phyloP scores from a whole-genome alignment of 805 yeast species.

The Hemisphaericaspora nanyangensis region DNA sequence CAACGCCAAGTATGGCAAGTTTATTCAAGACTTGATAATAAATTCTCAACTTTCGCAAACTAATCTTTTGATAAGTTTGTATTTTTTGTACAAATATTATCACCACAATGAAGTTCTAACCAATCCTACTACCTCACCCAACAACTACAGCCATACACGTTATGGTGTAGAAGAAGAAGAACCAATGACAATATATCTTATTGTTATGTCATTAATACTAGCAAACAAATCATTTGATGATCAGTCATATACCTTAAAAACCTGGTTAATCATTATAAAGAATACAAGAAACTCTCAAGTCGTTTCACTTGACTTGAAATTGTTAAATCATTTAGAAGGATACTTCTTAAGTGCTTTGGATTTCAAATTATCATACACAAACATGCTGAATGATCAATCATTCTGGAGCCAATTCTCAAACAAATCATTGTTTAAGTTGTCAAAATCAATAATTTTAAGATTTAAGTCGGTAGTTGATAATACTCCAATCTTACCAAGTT shows the following conservation, averaged over 20 bases:
- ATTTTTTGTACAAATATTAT: slow-evolving; percentile 21
- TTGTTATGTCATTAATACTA: slow-evolving; percentile 23
- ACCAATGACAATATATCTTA: slow-evolving; percentile 18
- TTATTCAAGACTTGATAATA: slow-evolving; percentile 5
- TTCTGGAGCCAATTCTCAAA: slow-evolving; percentile 20
- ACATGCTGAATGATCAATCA: slow-evolving; percentile 14
- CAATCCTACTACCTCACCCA: slow-evolving; percentile 4
- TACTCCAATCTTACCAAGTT: not conserved
- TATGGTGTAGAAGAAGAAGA: slow-evolving; percentile 4
- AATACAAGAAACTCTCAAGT: slow-evolving; percentile 10
- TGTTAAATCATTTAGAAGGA: slow-evolving; percentile 25
- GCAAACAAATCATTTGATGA: slow-evolving; percentile 46
- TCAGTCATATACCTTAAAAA: slow-evolving; percentile 47
- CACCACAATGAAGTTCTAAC: slow-evolving; percentile 6
- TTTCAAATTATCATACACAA: slow-evolving; percentile 23
- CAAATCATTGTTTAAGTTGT: slow-evolving; percentile 7
- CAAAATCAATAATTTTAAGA: slow-evolving; percentile 6
- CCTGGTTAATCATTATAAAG: slow-evolving; percentile 38
- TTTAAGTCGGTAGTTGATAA: slow-evolving; percentile 10
- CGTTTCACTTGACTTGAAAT: slow-evolving; percentile 17
- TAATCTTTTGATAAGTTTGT: slow-evolving; percentile 21
- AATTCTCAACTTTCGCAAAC: slow-evolving; percentile 19
- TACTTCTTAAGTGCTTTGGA: slow-evolving; percentile 23
- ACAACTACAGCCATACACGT: not conserved
- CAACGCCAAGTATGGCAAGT: slow-evolving; percentile 7